phyloP scores from a whole-genome alignment of 2,329 filamentous ascomycete genomes.

The Teratosphaeria pseudoeucalypti region DNA sequence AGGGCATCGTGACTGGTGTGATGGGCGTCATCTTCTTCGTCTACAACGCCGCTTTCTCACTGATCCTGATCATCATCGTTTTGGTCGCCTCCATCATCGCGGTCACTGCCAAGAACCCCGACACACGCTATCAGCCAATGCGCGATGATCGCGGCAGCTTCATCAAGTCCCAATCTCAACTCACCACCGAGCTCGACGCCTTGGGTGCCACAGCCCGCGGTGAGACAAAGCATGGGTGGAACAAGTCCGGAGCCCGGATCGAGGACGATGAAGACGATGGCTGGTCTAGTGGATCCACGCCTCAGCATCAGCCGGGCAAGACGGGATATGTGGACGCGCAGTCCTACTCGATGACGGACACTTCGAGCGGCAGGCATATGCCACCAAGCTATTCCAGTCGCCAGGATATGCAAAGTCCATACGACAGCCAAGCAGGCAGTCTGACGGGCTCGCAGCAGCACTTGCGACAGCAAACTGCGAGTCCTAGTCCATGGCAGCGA shows the following conservation, averaged over 20 bases:
- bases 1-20: constrained; percentile 70
- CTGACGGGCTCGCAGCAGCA: constrained; percentile 6
- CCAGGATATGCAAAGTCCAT: constrained; percentile 21
- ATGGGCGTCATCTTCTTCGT: constrained; percentile 86
- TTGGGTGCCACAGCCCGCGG: constrained; percentile 80
- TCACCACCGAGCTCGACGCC: constrained; percentile 83
- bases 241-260: constrained; percentile 47
- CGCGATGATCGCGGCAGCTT: constrained; percentile 91
- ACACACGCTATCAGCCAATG: constrained; percentile 93
- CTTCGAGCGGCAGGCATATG: constrained; percentile 29
- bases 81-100: constrained; percentile 67
- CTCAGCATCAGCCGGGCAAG: constrained; percentile 29
- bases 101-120: constrained; percentile 84
- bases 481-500: constrained; percentile 53
- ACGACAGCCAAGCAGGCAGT: constrained; percentile 20
- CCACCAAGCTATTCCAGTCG: constrained; percentile 22
- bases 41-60: constrained; percentile 71
- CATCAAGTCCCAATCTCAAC: constrained; percentile 82
- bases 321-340: constrained; percentile 35
- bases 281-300: constrained; percentile 45
- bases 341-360: constrained; percentile 26
- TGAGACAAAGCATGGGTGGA: constrained; percentile 47
- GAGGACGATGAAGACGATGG: constrained; percentile 56
- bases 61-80: constrained; percentile 74
- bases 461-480: constrained; percentile 34